Conservation (phyloP, 768 basidiomycete species). For the Tremella fuciformis region DNA sequence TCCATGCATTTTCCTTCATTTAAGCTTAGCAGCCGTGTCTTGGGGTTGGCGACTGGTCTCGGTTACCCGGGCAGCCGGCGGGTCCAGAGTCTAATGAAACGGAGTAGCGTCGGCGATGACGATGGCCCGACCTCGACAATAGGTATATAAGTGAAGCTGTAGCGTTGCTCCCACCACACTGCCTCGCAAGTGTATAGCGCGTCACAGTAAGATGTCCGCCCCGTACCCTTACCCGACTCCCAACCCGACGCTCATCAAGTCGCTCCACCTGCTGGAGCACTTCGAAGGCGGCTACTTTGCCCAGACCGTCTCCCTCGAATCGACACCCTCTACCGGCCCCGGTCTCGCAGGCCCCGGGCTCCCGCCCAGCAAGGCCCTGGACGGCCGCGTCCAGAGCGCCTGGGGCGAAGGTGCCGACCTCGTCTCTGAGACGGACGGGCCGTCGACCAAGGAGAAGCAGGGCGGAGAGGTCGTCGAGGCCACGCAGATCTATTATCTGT, state of each 20-base stretch:
- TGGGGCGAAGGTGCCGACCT: slow-evolving; percentile 19
- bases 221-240: slow-evolving; percentile 26
- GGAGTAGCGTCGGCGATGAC: too few species aligned
- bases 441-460: background rate
- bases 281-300: slow-evolving; percentile 46
- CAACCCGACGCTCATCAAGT: slow-evolving; percentile 47
- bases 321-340: slow-evolving; percentile 6
- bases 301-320: slow-evolving; percentile 35
- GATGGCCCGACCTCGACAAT: too few species aligned
- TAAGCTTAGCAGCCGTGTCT: too few species aligned
- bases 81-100: too few species aligned
- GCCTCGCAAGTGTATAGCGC: too few species aligned
- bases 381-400: slow-evolving; percentile 16
- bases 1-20: too few species aligned
- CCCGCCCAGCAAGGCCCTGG: slow-evolving; percentile 5
- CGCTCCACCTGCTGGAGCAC: slow-evolving; percentile 29
- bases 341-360: background rate
- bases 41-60: too few species aligned
- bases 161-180: too few species aligned
- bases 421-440: slow-evolving; percentile 2
- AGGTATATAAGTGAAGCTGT: too few species aligned
- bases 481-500: slow-evolving; percentile 42
- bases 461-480: slow-evolving; percentile 23
- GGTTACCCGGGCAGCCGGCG: too few species aligned
- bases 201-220: background rate